A percentile compares a stretch with the other conserved stretches of the same genome.
phyloP scores from a whole-genome alignment of 2,329 filamentous ascomycete species.

The Diaporthe citri region DNA sequence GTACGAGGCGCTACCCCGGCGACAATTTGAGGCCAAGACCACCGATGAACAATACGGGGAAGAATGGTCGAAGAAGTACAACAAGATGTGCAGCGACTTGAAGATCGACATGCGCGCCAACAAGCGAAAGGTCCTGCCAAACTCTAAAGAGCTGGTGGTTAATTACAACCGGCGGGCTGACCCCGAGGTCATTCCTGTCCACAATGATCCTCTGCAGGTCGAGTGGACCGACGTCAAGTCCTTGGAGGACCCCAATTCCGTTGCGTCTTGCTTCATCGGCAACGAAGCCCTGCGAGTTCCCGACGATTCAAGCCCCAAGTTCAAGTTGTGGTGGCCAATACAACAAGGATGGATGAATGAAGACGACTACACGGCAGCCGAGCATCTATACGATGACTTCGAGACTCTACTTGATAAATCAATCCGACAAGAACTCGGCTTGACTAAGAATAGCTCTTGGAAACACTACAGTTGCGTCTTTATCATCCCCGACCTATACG shows the following conservation, averaged over 20 bases:
- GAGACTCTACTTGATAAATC: conserved; percentile 89
- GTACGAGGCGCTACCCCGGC: conserved; percentile 80
- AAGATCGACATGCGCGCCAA: conserved; percentile 92
- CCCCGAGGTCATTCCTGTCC: conserved; percentile 89
- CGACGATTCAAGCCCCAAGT: conserved; percentile 88
- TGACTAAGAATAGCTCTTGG: conserved; percentile 84
- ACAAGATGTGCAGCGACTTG: conserved; percentile 85
- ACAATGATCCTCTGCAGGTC: conserved; percentile 93
- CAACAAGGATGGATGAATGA: conserved; percentile 91
- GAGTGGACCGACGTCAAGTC: conserved; percentile 91
- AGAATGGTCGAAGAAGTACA: conserved; percentile 81
- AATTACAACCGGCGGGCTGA: conserved; percentile 92
- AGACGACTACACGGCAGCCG: conserved; percentile 83
- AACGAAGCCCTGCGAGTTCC: conserved; percentile 87
- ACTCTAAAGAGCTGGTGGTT: conserved; percentile 94
- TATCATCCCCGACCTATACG: conserved; percentile 95
- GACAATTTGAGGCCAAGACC: conserved; percentile 72
- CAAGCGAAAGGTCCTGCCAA: conserved; percentile 95
- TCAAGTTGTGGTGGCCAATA: conserved; percentile 94
- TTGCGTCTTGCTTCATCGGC: conserved; percentile 79
- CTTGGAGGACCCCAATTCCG: conserved; percentile 73
- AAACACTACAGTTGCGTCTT: conserved; percentile 96
- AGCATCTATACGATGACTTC: conserved; percentile 87
- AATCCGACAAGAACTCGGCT: conserved; percentile 84
- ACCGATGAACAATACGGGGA: conserved; percentile 88